These are phyloP conservation scores for Viola odorata DNA, from an alignment of 345 rosid genomes.

Conservation along the genomic window DNA sequence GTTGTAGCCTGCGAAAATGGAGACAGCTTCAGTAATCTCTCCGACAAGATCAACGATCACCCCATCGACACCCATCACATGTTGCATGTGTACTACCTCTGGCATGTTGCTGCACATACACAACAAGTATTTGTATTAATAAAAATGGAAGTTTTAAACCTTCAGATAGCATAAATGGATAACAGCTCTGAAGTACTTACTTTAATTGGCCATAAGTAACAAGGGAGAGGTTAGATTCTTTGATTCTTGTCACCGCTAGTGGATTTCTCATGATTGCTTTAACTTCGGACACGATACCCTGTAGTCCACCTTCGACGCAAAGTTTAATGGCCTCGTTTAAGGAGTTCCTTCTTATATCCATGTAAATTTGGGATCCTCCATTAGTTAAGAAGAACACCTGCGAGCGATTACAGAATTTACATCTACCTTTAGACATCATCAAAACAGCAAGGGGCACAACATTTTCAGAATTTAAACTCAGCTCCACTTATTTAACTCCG, in stretches of 20 bases:
- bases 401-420: not conserved
- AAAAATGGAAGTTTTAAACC: too few relatives aligned
- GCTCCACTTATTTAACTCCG: too few relatives aligned
- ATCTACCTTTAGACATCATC: not conserved
- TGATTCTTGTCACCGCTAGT: slow-evolving; percentile 18
- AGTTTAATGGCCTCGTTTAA: slow-evolving; percentile 25
- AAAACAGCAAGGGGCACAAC: not conserved
- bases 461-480: too few relatives aligned
- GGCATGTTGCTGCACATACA: slow-evolving; percentile 14
- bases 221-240: slow-evolving; percentile 15
- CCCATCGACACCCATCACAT: slow-evolving; percentile 23
- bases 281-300: slow-evolving; percentile 26
- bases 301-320: slow-evolving; percentile 22
- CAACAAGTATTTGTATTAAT: not conserved
- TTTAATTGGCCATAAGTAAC: slow-evolving; percentile 23
- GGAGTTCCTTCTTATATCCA: slow-evolving; percentile 23
- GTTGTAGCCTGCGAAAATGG: not conserved
- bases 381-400: slow-evolving; percentile 30
- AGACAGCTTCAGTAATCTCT: slow-evolving; percentile 18
- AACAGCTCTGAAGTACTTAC: slow-evolving; percentile 2
- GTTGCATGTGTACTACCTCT: slow-evolving; percentile 20
- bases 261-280: slow-evolving; percentile 26
- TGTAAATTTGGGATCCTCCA: slow-evolving; percentile 23
- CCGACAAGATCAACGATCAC: slow-evolving; percentile 22
- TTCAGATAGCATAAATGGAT: not conserved